Evolutionary conservation across 306 rosid species (phyloP), one percentile per base, ranked within the genome.

Genomic region (Prunus fruticosa): DNA sequence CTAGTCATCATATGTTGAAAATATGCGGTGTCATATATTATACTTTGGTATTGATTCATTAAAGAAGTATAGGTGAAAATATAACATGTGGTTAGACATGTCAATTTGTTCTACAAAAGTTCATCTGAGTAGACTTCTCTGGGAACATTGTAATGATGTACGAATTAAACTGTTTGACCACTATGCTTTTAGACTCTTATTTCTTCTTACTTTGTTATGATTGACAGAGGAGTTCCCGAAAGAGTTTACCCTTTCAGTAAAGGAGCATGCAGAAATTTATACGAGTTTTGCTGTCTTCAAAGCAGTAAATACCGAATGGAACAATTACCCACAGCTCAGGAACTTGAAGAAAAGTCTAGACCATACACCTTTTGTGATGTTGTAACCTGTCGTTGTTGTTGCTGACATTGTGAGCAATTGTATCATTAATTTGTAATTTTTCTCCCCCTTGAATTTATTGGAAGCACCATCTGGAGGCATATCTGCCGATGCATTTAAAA

Each of bases 241-340:
- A 91, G 97, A 82, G 93, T 91, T 46, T 87, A 87, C 79, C 99
- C 98, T 43, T 96, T 96, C 81, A 96, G 99, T 78, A 79, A 86
- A 78, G 99, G 98, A 85, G 28, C 82, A 32, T 80, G 93, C 81
- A 83, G 71, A 86, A 96, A 96, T 77, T 20, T 96, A 73, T 89
- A 84, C 76, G 78, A 76, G 73, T 96, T 96, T 86, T 96, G 99
- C 85, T 93, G 90, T 58, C 78, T 71, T 27, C 78, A 41, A 78
- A 75, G 80, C 67, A 70, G 83, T 67, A 25, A 46, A 30, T 65
- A 82, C 80, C 76, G 75, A 67, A 25, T 89, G 82, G 99, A 96
- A 79, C 53, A 82, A 25, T 28, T 96, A 66, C 99, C 99, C 23
- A 71, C 93, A 8, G 20, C 83, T 45, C 79, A 74, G 70, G 89